These are phyloP conservation scores for Aeminium ludgeri DNA, from an alignment of 495 filamentous ascomycete species.

Conservation along the genomic window DNA sequence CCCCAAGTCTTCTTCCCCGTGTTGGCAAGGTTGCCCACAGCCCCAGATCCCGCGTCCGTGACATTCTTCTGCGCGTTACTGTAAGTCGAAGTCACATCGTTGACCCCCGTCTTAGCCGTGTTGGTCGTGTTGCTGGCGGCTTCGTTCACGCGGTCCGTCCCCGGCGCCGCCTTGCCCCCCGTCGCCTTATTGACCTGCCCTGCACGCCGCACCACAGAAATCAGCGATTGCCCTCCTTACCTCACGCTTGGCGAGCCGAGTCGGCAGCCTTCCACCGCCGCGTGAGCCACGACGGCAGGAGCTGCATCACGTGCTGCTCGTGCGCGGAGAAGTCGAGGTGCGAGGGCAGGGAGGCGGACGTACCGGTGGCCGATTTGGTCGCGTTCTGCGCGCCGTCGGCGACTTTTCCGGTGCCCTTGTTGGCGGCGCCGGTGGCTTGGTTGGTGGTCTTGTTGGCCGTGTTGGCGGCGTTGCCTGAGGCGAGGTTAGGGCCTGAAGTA, in stretches of 20 bases:
- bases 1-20: constrained; percentile 12
- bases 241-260: constrained; percentile 1
- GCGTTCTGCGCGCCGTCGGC: constrained; percentile 1
- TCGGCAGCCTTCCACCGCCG: not conserved
- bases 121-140: constrained; percentile 10
- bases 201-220: constrained; percentile 5
- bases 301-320: constrained; percentile 1
- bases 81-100: not conserved
- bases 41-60: constrained; percentile 5
- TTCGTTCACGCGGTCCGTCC: constrained; percentile 8
- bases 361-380: constrained; percentile 7
- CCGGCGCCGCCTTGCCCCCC: constrained; percentile 7
- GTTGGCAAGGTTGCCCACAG: constrained; percentile 14
- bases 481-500: no score
- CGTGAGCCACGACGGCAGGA: constrained; percentile 8
- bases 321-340: constrained; percentile 9
- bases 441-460: constrained; percentile 13
- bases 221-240: not conserved
- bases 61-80: constrained; percentile 8
- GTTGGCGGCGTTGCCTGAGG: constrained; percentile 4
- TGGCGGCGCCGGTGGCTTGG: constrained; percentile 5
- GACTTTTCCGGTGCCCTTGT: constrained; percentile 6
- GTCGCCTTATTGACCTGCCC: constrained; percentile 14
- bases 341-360: constrained; percentile 2
- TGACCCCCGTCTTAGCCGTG: constrained; percentile 6